Evolutionary conservation across 768 basidiomycete genomes (phyloP).

Genomic region (Mycena metata): DNA sequence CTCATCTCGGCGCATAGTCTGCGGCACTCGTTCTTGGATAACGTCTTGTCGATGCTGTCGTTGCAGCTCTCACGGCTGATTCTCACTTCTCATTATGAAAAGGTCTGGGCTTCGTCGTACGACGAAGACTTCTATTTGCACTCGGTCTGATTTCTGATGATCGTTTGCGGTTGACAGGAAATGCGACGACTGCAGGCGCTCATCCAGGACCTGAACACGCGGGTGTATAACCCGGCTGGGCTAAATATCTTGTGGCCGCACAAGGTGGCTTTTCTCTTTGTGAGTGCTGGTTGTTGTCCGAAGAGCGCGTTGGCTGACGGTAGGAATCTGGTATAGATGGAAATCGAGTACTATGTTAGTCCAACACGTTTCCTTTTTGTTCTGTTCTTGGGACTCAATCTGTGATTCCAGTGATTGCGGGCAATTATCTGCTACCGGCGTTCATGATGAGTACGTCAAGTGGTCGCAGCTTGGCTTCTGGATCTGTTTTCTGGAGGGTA

Average conservation of each 20-base stretch:
- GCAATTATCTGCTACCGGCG: slow-evolving; percentile 28
- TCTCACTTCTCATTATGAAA: slow-evolving; percentile 82
- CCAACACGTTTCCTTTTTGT: slow-evolving; percentile 29
- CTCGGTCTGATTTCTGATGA: slow-evolving; percentile 27
- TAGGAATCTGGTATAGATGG: slow-evolving; percentile 68
- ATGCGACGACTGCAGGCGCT: slow-evolving; percentile 74
- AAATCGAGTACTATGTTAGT: slow-evolving; percentile 95
- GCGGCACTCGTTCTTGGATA: slow-evolving; percentile 80
- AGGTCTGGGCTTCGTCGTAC: slow-evolving; percentile 60
- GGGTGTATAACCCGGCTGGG: slow-evolving; percentile 87
- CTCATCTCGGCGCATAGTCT: slow-evolving; percentile 91
- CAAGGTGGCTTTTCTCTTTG: slow-evolving; percentile 90
- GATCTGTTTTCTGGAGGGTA: slow-evolving; percentile 16
- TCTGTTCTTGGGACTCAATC: slow-evolving; percentile 21
- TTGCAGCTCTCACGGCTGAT: slow-evolving; percentile 85
- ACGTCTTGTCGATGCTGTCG: slow-evolving; percentile 81
- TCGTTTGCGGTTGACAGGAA: slow-evolving; percentile 64
- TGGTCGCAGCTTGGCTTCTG: too few species aligned
- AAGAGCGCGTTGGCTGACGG: slow-evolving; percentile 21
- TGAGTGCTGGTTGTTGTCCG: slow-evolving; percentile 60
- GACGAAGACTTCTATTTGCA: slow-evolving; percentile 3
- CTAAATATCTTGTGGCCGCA: slow-evolving; percentile 90
- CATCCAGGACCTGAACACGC: slow-evolving; percentile 77
- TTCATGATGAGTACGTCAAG: not conserved
- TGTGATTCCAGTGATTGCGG: slow-evolving; percentile 26